A percentile compares a stretch with the other conserved stretches of the same genome.
Evolutionary conservation across 2,329 filamentous ascomycete species (phyloP).

Genomic region (Parasarocladium wereldwijsianum): DNA sequence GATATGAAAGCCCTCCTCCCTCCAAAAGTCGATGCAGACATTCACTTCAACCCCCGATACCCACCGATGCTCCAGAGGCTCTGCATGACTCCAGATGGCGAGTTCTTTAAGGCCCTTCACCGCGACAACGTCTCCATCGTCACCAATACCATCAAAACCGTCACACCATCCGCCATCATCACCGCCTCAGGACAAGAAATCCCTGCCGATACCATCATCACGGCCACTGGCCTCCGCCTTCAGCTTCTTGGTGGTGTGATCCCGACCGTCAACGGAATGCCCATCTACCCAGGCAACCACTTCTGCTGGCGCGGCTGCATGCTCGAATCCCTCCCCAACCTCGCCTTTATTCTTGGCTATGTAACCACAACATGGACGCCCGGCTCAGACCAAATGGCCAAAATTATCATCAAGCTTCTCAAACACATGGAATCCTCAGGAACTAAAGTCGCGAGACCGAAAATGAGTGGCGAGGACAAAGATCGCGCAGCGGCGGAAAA

Average conservation of each 20-base stretch:
- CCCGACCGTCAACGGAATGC: slow-evolving; percentile 34
- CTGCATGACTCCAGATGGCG: slow-evolving; percentile 43
- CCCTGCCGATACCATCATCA: slow-evolving; percentile 49
- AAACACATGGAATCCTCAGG: slow-evolving; percentile 34
- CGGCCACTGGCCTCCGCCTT: slow-evolving; percentile 48
- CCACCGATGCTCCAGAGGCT: slow-evolving; percentile 58
- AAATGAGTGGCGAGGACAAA: slow-evolving; percentile 15
- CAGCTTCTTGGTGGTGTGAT: slow-evolving; percentile 35
- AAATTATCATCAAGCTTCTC: slow-evolving; percentile 33
- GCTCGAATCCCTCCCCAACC: slow-evolving; percentile 48
- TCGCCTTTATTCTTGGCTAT: slow-evolving; percentile 44
- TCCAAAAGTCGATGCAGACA: slow-evolving; percentile 30
- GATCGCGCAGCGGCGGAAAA: too few species aligned
- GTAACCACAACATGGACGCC: slow-evolving; percentile 51
- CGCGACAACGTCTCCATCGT: slow-evolving; percentile 24
- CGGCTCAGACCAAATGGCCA: slow-evolving; percentile 30
- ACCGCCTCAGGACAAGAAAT: slow-evolving; percentile 30
- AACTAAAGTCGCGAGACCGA: slow-evolving; percentile 29
- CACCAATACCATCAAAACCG: slow-evolving; percentile 31
- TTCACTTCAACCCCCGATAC: slow-evolving; percentile 47
- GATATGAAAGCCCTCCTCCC: slow-evolving; percentile 35
- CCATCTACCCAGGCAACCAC: slow-evolving; percentile 27
- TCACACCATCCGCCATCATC: slow-evolving; percentile 27
- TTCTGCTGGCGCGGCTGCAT: slow-evolving; percentile 47
- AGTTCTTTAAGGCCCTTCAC: slow-evolving; percentile 32